phyloP scores from a whole-genome alignment of 257 asterid genomes.

The Lycium ferocissimum region DNA sequence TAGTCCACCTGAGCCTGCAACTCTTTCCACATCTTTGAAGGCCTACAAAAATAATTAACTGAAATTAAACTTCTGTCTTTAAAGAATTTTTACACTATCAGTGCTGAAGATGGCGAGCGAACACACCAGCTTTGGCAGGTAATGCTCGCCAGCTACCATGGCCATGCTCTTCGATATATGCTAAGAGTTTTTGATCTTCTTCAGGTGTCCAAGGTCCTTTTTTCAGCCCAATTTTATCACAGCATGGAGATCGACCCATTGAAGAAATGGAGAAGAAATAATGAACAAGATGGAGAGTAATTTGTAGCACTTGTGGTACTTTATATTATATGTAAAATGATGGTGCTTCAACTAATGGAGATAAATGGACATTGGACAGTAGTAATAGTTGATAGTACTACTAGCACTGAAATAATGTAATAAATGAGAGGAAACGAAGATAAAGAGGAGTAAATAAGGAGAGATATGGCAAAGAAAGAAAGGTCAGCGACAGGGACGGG shows the following conservation, averaged over 20 bases:
- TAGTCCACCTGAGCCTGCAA: conserved; percentile 90
- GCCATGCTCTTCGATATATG: conserved; percentile 85
- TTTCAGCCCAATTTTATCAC: conserved; percentile 83
- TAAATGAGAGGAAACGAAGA: conserved; percentile 14
- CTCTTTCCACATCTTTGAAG: conserved; percentile 93
- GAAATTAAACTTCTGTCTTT: background rate
- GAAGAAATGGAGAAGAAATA: conserved; percentile 11
- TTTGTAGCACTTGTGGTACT: background rate
- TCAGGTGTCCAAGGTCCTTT: conserved; percentile 99
- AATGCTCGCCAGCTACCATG: conserved; percentile 98
- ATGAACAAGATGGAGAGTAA: background rate
- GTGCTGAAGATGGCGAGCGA: background rate
- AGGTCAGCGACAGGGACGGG: conserved; percentile 71
- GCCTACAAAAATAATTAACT: conserved; percentile 43
- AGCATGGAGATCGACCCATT: conserved; percentile 95
- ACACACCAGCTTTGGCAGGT: conserved; percentile 80
- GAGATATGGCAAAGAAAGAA: conserved; percentile 45
- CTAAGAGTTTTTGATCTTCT: conserved; percentile 87
- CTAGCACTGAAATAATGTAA: conserved; percentile 26
- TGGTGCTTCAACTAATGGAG: background rate
- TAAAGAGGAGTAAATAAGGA: conserved; percentile 40
- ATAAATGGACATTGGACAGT: background rate
- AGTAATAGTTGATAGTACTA: conserved; percentile 3
- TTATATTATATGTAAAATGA: background rate
- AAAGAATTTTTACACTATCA: conserved; percentile 12